Conservation (phyloP, 2,329 filamentous ascomycete genomes). For the Cladophialophora yegresii region DNA sequence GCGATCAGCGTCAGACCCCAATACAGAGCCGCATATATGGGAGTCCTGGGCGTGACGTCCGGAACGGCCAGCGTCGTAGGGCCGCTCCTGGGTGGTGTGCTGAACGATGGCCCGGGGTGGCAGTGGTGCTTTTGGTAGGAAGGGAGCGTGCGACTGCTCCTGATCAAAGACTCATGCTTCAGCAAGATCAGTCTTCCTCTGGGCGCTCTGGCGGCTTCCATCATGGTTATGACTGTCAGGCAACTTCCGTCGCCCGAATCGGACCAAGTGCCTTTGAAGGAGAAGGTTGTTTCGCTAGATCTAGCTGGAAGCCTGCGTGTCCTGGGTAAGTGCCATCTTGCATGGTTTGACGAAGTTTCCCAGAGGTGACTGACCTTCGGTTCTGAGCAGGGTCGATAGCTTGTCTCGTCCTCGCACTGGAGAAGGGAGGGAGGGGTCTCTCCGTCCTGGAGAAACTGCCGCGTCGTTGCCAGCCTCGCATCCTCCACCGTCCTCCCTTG, state of each 20-base stretch:
- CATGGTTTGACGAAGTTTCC: neutral
- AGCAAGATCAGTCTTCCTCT: slow-evolving; percentile 46
- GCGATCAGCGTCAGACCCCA: slow-evolving; percentile 36
- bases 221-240: slow-evolving; percentile 39
- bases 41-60: slow-evolving; percentile 35
- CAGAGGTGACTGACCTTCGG: neutral
- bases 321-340: slow-evolving; percentile 31
- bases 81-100: slow-evolving; percentile 47
- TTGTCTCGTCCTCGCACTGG: slow-evolving; percentile 49
- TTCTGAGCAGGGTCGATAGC: slow-evolving; percentile 41
- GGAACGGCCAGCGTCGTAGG: slow-evolving; percentile 44
- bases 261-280: slow-evolving; percentile 34
- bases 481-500: slow-evolving; percentile 43
- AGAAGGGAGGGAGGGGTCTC: slow-evolving; percentile 48
- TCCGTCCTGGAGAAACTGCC: slow-evolving; percentile 41
- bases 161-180: neutral
- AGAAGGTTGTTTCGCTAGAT: slow-evolving; percentile 50
- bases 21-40: slow-evolving; percentile 36
- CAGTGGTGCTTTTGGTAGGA: slow-evolving; percentile 37
- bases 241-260: slow-evolving; percentile 25
- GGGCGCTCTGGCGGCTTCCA: slow-evolving; percentile 44
- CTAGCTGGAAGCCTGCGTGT: slow-evolving; percentile 42
- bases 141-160: neutral
- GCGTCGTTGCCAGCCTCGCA: slow-evolving; percentile 50
- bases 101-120: slow-evolving; percentile 43